A percentile compares a stretch with the other conserved stretches of the same genome.
Conservation (phyloP, 2,329 filamentous ascomycete species). For the Lasiodiplodia sp. region DNA sequence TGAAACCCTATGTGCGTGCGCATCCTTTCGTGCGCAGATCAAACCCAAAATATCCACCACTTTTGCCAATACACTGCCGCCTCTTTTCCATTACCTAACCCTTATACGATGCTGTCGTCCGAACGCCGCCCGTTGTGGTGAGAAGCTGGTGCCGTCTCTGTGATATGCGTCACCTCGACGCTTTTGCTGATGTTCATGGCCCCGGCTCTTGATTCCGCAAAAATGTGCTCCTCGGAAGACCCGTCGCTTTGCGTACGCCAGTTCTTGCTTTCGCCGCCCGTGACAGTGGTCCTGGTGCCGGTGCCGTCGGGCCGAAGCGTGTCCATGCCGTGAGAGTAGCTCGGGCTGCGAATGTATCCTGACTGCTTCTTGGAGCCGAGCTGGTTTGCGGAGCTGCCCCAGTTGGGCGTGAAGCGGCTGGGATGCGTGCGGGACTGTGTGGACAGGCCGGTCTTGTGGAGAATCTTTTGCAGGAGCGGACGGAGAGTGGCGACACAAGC, state of each 20-base stretch:
- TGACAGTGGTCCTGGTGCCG: slow-evolving; percentile 30
- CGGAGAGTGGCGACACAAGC: slow-evolving; percentile 58
- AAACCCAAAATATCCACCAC: not conserved
- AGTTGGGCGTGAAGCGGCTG: slow-evolving; percentile 18
- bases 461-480: slow-evolving; percentile 52
- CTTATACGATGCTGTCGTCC: slow-evolving; percentile 17
- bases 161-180: slow-evolving; percentile 27
- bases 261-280: slow-evolving; percentile 23
- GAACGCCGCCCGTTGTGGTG: slow-evolving; percentile 7
- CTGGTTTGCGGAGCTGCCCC: slow-evolving; percentile 18
- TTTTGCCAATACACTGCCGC: not conserved
- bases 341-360: slow-evolving; percentile 33
- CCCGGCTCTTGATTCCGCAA: not conserved
- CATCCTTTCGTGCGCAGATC: slow-evolving; percentile 9
- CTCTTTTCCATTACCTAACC: not conserved
- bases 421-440: slow-evolving; percentile 32
- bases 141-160: slow-evolving; percentile 5
- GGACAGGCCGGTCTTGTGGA: slow-evolving; percentile 37
- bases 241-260: slow-evolving; percentile 20
- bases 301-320: slow-evolving; percentile 30
- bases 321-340: slow-evolving; percentile 22
- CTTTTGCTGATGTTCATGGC: slow-evolving; percentile 29
- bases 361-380: slow-evolving; percentile 26
- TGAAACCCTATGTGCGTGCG: slow-evolving; percentile 12
- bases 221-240: slow-evolving; percentile 15